Conservation (phyloP, 2,329 filamentous ascomycete species). For the Xylariaceae sp. region DNA sequence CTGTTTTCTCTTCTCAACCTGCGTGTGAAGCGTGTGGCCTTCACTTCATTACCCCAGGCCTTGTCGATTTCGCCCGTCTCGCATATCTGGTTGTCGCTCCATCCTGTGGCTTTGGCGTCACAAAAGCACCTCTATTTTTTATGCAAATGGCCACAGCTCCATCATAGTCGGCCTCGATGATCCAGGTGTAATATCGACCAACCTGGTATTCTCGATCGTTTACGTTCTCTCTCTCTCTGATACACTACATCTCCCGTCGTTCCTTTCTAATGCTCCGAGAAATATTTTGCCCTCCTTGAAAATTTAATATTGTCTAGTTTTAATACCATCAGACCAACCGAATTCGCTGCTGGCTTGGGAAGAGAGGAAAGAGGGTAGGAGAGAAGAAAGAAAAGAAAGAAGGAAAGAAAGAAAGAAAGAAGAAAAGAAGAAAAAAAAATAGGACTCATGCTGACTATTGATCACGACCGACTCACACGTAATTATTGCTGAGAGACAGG, state of each 20-base stretch:
- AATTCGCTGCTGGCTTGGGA: not conserved
- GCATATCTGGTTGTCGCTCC: slow-evolving; percentile 21
- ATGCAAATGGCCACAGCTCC: slow-evolving; percentile 23
- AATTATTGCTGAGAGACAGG: slow-evolving; percentile 5
- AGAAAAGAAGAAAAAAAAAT: not conserved
- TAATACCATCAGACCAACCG: slow-evolving; percentile 14
- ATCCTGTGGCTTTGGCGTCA: slow-evolving; percentile 23
- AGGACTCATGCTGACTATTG: slow-evolving; percentile 5
- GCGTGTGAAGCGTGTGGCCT: slow-evolving; percentile 23
- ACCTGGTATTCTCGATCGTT: slow-evolving; percentile 16
- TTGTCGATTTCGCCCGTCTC: slow-evolving; percentile 21
- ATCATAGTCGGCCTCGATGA: slow-evolving; percentile 18
- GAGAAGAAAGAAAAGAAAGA: too few relatives aligned
- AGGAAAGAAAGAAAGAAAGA: too few relatives aligned
- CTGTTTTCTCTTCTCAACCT: slow-evolving; percentile 19
- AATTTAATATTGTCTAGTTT: slow-evolving; percentile 12
- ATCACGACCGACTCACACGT: slow-evolving; percentile 12
- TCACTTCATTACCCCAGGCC: slow-evolving; percentile 20
- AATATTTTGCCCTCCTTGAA: slow-evolving; percentile 8
- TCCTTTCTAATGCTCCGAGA: slow-evolving; percentile 16
- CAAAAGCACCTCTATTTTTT: slow-evolving; percentile 21
- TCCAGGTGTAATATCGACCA: slow-evolving; percentile 23
- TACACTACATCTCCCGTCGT: slow-evolving; percentile 15
- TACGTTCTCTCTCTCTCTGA: slow-evolving; percentile 3
- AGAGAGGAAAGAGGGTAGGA: too few relatives aligned